Evolutionary conservation across 352 stramenopile species (phyloP).

Genomic region (Aphanomyces stellatus): DNA sequence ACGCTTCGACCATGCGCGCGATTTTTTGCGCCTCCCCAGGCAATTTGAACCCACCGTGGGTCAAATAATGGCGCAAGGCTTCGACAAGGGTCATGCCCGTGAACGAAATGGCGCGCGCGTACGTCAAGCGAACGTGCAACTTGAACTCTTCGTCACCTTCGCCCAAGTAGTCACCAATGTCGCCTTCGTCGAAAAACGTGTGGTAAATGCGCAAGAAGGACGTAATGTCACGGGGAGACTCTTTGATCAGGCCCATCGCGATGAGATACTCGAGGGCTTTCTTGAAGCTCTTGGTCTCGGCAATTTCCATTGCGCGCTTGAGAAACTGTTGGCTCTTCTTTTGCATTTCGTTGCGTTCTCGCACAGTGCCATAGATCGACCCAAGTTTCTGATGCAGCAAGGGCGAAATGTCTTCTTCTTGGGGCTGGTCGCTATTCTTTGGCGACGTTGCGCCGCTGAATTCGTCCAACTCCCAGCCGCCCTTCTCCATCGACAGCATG

Average conservation of each 20-base stretch:
- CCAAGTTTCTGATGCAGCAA: neutral
- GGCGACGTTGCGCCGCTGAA: constrained; percentile 10
- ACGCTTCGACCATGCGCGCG: constrained; percentile 95
- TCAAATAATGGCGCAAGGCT: constrained; percentile 95
- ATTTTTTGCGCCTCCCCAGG: constrained; percentile 98
- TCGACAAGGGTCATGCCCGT: constrained; percentile 96
- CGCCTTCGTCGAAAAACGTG: constrained; percentile 82
- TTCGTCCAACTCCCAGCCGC: constrained; percentile 79
- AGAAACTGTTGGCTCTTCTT: constrained; percentile 74
- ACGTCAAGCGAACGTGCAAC: constrained; percentile 91
- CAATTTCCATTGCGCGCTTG: constrained; percentile 72
- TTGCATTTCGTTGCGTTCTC: constrained; percentile 77
- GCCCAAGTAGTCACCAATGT: constrained; percentile 94
- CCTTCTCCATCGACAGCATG: constrained; percentile 74
- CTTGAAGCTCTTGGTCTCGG: constrained; percentile 73
- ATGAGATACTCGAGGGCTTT: constrained; percentile 81
- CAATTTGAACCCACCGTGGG: constrained; percentile 94
- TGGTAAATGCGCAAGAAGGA: constrained; percentile 93
- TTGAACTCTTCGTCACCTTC: constrained; percentile 86
- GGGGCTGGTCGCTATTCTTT: neutral
- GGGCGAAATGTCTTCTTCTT: neutral
- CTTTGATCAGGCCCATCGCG: constrained; percentile 80
- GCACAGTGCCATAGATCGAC: constrained; percentile 26
- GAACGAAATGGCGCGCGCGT: constrained; percentile 94
- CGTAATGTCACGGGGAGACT: constrained; percentile 83